Percentiles rank a stretch among this genome's conserved stretches.
These are phyloP conservation scores for Alternaria ventricosa DNA, from an alignment of 2,329 filamentous ascomycete genomes.

Conservation along the genomic window DNA sequence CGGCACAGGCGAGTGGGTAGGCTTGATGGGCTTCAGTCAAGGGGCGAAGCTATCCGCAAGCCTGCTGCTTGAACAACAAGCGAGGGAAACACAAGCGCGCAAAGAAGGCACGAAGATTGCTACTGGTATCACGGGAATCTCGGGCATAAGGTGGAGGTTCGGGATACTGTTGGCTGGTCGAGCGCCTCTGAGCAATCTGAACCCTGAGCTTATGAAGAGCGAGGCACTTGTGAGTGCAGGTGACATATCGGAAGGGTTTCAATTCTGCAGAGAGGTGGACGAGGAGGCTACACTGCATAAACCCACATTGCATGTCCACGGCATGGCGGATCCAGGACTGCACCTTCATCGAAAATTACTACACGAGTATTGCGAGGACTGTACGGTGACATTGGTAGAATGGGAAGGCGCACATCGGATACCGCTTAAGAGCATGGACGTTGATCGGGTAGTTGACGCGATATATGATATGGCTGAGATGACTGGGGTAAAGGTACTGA, in stretches of 20 bases:
- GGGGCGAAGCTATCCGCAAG: conserved; percentile 57
- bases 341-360: conserved; percentile 64
- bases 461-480: conserved; percentile 61
- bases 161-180: conserved; percentile 68
- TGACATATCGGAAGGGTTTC: conserved; percentile 53
- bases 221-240: conserved; percentile 50
- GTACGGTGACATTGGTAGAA: conserved; percentile 65
- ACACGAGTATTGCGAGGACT: conserved; percentile 65
- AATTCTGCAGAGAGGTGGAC: conserved; percentile 47
- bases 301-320: conserved; percentile 74
- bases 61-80: conserved; percentile 65
- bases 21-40: conserved; percentile 59
- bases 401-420: conserved; percentile 78
- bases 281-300: conserved; percentile 58
- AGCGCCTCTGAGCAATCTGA: conserved; percentile 64
- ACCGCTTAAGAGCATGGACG: conserved; percentile 71
- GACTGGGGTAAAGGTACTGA: conserved; percentile 52
- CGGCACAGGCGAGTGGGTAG: conserved; percentile 56
- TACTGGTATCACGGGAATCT: conserved; percentile 32
- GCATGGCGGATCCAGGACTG: conserved; percentile 65
- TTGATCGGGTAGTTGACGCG: conserved; percentile 61
- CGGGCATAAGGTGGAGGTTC: conserved; percentile 60
- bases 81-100: conserved; percentile 47
- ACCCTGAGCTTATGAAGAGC: conserved; percentile 46
- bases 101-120: conserved; percentile 26